phyloP scores from a whole-genome alignment of 2,329 filamentous ascomycete species.

The Cladosporium cucumerinum region DNA sequence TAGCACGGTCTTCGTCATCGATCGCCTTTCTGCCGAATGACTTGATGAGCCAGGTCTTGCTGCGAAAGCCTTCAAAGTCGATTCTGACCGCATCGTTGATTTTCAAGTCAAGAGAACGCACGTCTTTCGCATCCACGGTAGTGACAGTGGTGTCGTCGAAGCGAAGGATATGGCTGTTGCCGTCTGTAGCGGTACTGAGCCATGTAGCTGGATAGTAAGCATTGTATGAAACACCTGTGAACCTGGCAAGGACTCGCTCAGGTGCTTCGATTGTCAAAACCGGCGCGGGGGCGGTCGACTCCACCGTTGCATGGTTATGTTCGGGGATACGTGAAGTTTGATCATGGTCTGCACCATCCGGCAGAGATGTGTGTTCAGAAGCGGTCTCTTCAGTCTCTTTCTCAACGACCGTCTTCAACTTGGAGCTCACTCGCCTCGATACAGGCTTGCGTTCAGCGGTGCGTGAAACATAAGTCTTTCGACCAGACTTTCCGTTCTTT shows the following conservation, averaged over 20 bases:
- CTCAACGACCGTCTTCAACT: background rate
- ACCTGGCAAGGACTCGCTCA: conserved; percentile 57
- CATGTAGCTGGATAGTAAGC: conserved; percentile 61
- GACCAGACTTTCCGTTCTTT: background rate
- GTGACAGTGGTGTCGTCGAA: conserved; percentile 48
- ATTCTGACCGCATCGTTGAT: conserved; percentile 48
- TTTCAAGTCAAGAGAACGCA: conserved; percentile 43
- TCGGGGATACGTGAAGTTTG: background rate
- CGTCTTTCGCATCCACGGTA: conserved; percentile 39
- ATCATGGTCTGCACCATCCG: background rate
- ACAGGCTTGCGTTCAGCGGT: background rate
- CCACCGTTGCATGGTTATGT: background rate
- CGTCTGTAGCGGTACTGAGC: conserved; percentile 44
- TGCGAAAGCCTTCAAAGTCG: conserved; percentile 44
- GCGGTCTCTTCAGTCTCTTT: background rate
- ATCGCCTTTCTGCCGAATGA: conserved; percentile 40
- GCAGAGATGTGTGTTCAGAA: background rate
- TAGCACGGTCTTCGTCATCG: conserved; percentile 30
- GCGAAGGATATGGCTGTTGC: conserved; percentile 43
- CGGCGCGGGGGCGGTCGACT: background rate
- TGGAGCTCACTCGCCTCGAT: background rate
- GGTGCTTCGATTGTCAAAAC: conserved; percentile 25
- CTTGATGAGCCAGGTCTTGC: conserved; percentile 42
- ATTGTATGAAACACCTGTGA: conserved; percentile 47
- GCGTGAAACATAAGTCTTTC: background rate